These are phyloP conservation scores for Cordyceps cicadae DNA, from an alignment of 2,329 filamentous ascomycete species.

Conservation along the genomic window DNA sequence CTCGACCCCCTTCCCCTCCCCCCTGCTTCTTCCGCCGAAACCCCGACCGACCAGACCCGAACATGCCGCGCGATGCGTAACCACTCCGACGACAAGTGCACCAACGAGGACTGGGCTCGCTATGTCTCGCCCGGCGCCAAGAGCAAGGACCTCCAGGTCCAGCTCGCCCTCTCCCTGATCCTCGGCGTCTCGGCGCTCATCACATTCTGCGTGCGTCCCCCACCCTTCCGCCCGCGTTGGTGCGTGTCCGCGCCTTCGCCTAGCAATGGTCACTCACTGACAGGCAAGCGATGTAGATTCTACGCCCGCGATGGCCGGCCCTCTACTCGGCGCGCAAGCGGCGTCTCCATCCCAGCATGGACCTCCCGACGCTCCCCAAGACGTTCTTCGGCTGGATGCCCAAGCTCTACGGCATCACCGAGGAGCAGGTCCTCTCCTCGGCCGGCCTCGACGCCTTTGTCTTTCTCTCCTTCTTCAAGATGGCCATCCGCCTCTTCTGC, in stretches of 20 bases:
- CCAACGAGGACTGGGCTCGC: slow-evolving; percentile 13
- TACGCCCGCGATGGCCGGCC: slow-evolving; percentile 84
- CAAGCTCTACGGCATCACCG: slow-evolving; percentile 71
- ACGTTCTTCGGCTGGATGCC: slow-evolving; percentile 92
- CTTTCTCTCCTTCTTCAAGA: slow-evolving; percentile 92
- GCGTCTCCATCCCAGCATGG: slow-evolving; percentile 49
- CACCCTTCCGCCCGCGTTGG: neutral
- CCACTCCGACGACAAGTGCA: slow-evolving; percentile 17
- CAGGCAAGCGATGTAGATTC: slow-evolving; percentile 41
- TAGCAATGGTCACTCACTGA: neutral
- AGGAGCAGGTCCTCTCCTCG: slow-evolving; percentile 81
- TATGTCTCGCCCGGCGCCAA: slow-evolving; percentile 10
- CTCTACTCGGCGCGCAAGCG: slow-evolving; percentile 86
- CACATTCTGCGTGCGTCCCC: slow-evolving; percentile 61
- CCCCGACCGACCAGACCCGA: neutral
- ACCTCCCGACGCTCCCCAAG: slow-evolving; percentile 71
- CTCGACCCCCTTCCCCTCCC: neutral
- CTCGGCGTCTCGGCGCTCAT: slow-evolving; percentile 65
- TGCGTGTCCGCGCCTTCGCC: too few species aligned
- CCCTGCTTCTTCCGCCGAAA: neutral
- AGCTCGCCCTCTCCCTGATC: slow-evolving; percentile 63
- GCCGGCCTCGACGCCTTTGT: slow-evolving; percentile 94
- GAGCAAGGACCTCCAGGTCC: slow-evolving; percentile 45
- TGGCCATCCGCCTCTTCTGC: slow-evolving; percentile 77
- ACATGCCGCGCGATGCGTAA: slow-evolving; percentile 13